These are phyloP conservation scores for Xanthoceras sorbifolium DNA, from an alignment of 345 rosid genomes.

Conservation along the genomic window DNA sequence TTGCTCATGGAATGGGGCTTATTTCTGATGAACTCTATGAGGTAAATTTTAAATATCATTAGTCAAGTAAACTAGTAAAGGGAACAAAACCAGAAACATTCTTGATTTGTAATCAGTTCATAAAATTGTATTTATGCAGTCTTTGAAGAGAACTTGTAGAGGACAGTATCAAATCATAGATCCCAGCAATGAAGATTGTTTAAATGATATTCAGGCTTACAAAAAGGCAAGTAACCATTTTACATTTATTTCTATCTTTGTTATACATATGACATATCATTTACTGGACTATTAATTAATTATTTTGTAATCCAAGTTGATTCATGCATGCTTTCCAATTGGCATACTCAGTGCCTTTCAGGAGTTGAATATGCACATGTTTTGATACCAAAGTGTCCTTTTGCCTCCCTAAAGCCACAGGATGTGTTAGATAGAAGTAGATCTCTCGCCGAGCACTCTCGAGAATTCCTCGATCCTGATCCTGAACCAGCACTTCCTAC, in stretches of 20 bases:
- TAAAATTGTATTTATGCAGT: slow-evolving; percentile 20
- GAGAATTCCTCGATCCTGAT: slow-evolving; percentile 11
- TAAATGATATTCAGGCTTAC: slow-evolving; percentile 23
- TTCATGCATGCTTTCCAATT: neutral
- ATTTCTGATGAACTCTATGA: slow-evolving; percentile 71
- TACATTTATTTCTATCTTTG: neutral
- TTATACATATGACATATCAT: too few relatives aligned
- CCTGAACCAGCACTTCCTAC: slow-evolving; percentile 23
- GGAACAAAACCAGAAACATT: neutral
- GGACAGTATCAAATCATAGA: slow-evolving; percentile 34
- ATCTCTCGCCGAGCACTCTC: slow-evolving; percentile 29
- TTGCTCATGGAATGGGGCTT: slow-evolving; percentile 64
- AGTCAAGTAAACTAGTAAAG: too few relatives aligned
- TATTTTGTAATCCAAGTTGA: too few relatives aligned
- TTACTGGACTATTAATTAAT: too few relatives aligned
- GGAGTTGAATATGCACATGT: slow-evolving; percentile 29
- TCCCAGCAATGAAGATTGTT: slow-evolving; percentile 45
- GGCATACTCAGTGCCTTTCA: slow-evolving; percentile 33
- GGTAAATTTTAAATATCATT: slow-evolving; percentile 32
- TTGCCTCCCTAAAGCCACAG: slow-evolving; percentile 31
- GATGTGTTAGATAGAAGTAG: slow-evolving; percentile 29
- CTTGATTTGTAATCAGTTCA: neutral
- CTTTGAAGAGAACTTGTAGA: slow-evolving; percentile 48
- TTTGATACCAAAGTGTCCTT: slow-evolving; percentile 39
- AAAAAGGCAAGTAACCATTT: slow-evolving; percentile 17